These are phyloP conservation scores for Kwoniella bestiolae DNA, from an alignment of 768 basidiomycete species.

Conservation along the genomic window DNA sequence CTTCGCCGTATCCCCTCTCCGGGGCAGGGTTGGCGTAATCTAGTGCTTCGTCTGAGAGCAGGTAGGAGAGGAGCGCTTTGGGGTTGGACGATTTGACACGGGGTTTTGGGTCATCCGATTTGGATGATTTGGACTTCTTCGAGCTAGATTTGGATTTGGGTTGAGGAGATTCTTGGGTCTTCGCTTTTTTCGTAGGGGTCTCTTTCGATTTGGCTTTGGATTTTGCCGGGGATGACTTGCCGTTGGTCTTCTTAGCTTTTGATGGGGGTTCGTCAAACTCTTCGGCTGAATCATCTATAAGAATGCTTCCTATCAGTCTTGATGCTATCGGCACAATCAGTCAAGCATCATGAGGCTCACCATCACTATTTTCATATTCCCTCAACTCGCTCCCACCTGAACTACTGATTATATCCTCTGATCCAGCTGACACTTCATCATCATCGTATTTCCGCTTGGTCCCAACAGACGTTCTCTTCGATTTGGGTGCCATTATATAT, in stretches of 20 bases:
- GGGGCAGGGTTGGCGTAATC: conserved; percentile 39
- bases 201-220: background rate
- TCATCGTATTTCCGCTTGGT: background rate
- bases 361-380: background rate
- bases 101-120: conserved; percentile 1
- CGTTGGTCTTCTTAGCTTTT: background rate
- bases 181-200: background rate
- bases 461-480: background rate
- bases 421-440: background rate
- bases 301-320: no score
- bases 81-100: background rate
- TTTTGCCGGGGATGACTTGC: background rate
- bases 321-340: no score
- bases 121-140: background rate
- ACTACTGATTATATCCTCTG: no score
- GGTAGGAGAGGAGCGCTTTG: conserved; percentile 31
- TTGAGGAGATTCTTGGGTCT: background rate
- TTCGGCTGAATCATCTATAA: background rate
- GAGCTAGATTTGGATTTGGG: no score
- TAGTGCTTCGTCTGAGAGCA: conserved; percentile 43
- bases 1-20: conserved; percentile 34
- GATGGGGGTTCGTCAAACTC: background rate
- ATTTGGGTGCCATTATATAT: background rate
- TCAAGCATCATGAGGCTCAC: no score
- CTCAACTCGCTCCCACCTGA: background rate